phyloP scores from a whole-genome alignment of 1,284 basidiomycete species.

The Heliocybe sulcata region DNA sequence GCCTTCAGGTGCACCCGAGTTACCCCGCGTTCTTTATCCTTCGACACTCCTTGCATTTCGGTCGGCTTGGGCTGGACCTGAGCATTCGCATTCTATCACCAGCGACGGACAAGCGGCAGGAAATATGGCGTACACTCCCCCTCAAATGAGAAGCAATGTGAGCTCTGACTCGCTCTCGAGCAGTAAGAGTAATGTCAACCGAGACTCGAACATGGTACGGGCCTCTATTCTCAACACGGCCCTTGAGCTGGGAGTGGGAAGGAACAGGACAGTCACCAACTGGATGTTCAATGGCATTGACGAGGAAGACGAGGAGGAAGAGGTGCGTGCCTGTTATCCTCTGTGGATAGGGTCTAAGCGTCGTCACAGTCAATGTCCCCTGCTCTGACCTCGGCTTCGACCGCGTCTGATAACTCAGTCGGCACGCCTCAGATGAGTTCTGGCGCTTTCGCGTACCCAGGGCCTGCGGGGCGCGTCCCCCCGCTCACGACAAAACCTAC shows the following conservation, averaged over 20 bases:
- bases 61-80: background rate
- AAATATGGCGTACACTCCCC: background rate
- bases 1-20: no score
- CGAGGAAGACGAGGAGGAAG: conserved; percentile 42
- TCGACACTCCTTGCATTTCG: background rate
- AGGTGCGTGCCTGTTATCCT: conserved; percentile 2
- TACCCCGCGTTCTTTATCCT: background rate
- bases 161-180: background rate
- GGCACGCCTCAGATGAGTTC: conserved; percentile 25
- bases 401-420: no score
- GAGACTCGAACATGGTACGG: conserved; percentile 49
- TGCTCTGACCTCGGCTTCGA: conserved; percentile 25
- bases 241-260: conserved; percentile 52
- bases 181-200: conserved; percentile 11
- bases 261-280: conserved; percentile 46
- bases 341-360: background rate
- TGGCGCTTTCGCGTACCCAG: background rate
- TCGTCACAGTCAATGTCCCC: conserved; percentile 15
- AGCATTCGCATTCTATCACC: background rate
- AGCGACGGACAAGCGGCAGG: background rate
- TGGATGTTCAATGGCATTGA: conserved; percentile 60
- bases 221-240: conserved; percentile 68
- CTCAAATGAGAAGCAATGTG: background rate
- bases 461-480: background rate
- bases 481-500: background rate